phyloP scores from a whole-genome alignment of 108 stramenopile genomes.

The Nitzschia sp. region DNA sequence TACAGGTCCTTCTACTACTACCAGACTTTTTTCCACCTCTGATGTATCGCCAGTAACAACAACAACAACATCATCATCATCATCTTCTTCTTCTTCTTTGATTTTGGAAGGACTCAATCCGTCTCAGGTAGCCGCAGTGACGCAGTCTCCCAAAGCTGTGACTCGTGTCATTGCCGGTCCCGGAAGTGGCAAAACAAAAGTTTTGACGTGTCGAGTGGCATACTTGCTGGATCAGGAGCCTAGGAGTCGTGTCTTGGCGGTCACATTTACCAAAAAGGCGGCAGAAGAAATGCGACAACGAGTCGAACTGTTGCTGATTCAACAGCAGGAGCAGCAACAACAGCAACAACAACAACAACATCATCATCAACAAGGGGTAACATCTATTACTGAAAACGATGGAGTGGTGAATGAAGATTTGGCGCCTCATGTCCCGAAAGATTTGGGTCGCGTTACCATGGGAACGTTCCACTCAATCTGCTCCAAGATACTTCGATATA shows the following conservation, averaged over 20 bases:
- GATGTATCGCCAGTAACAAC: background rate
- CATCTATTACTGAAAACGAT: conserved; percentile 25
- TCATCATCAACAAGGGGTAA: conserved; percentile 17
- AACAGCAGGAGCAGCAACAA: conserved; percentile 11
- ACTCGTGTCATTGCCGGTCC: conserved; percentile 89
- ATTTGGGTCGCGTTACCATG: conserved; percentile 57
- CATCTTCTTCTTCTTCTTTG: conserved; percentile 14
- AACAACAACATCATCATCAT: conserved; percentile 3
- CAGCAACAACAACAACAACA: conserved; percentile 4
- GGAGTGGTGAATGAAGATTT: conserved; percentile 18
- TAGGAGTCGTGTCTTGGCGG: conserved; percentile 64
- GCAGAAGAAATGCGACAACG: conserved; percentile 86
- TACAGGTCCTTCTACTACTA: no score
- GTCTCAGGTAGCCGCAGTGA: conserved; percentile 72
- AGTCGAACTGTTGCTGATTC: conserved; percentile 43
- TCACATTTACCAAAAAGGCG: conserved; percentile 94
- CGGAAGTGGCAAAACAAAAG: conserved; percentile 89
- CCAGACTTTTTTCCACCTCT: background rate
- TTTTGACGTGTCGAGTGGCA: conserved; percentile 87
- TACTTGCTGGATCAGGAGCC: conserved; percentile 52
- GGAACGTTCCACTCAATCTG: conserved; percentile 91
- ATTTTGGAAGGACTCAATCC: conserved; percentile 58
- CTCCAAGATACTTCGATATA: conserved; percentile 76
- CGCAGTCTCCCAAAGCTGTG: conserved; percentile 46
- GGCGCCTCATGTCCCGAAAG: conserved; percentile 16